phyloP scores from a whole-genome alignment of 257 asterid species.

The Primulina eburnea region DNA sequence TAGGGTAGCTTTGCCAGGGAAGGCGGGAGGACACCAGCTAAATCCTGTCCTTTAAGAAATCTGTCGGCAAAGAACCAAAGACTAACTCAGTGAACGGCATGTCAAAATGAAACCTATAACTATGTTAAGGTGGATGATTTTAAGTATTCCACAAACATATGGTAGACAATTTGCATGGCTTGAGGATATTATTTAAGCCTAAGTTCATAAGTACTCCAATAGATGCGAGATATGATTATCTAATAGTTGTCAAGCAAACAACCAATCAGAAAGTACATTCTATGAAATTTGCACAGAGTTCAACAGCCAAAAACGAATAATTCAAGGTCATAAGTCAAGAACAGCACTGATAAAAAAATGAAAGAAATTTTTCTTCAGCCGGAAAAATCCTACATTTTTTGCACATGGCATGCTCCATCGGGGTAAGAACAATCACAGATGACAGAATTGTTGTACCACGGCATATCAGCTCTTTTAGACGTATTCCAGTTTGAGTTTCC shows the following conservation, averaged over 20 bases:
- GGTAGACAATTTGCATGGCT: no score
- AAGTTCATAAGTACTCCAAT: neutral
- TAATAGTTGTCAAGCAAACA: neutral
- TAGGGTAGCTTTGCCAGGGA: conserved; percentile 51
- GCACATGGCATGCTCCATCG: conserved; percentile 46
- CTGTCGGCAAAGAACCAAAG: conserved; percentile 30
- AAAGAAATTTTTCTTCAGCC: neutral
- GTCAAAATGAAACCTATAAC: no score
- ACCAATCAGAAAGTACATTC: neutral
- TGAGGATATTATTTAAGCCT: neutral
- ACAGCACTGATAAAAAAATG: neutral
- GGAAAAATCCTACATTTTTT: conserved; percentile 40
- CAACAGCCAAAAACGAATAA: neutral
- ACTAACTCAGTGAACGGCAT: neutral
- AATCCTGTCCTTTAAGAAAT: conserved; percentile 48
- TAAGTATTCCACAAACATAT: no score
- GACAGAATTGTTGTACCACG: conserved; percentile 34
- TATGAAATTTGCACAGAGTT: neutral
- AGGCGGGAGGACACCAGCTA: conserved; percentile 59
- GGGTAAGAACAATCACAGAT: conserved; percentile 46
- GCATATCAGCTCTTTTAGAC: conserved; percentile 22
- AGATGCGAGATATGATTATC: neutral
- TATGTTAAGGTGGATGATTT: no score
- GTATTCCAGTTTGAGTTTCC: conserved; percentile 45
- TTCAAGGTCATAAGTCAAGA: neutral